A percentile compares a stretch with the other conserved stretches of the same genome.
Conservation (phyloP, 169 alveolate genomes). For the Eimeria sp. region DNA sequence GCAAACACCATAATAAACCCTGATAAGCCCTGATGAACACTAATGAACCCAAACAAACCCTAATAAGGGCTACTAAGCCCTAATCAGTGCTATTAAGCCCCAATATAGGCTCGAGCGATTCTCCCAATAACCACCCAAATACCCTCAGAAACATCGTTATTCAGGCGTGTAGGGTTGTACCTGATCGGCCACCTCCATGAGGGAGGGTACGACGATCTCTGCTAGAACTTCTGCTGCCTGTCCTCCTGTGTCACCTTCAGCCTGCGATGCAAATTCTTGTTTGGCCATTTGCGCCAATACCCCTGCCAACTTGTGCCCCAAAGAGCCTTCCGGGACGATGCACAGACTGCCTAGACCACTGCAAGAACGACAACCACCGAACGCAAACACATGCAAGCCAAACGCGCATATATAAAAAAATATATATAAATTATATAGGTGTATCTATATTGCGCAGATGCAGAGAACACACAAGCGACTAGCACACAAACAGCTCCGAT, state of each 20-base stretch:
- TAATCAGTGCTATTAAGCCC: too few relatives aligned
- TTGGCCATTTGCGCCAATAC: constrained; percentile 1
- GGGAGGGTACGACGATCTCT: constrained; percentile 62
- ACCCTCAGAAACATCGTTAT: too few relatives aligned
- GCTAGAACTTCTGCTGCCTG: constrained; percentile 51
- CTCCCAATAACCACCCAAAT: too few relatives aligned
- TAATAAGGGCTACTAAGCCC: too few relatives aligned
- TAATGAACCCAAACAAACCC: too few relatives aligned
- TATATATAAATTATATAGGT: too few relatives aligned
- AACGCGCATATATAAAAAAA: background rate
- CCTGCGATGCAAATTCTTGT: constrained; percentile 16
- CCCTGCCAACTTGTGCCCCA: background rate
- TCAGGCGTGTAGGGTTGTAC: background rate
- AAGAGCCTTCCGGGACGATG: constrained; percentile 48
- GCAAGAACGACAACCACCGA: background rate
- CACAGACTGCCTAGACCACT: constrained; percentile 67
- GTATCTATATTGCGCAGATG: too few relatives aligned
- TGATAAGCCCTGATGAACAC: too few relatives aligned
- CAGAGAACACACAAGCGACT: too few relatives aligned
- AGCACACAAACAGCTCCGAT: too few relatives aligned
- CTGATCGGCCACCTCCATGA: background rate
- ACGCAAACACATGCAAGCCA: background rate
- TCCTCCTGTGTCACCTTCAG: constrained; percentile 25
- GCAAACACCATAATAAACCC: background rate
- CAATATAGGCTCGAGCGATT: too few relatives aligned